A percentile compares a stretch with the other conserved stretches of the same genome.
These are phyloP conservation scores for Haematococcus lacustris DNA, from an alignment of 139 green algal genomes.

Conservation along the genomic window DNA sequence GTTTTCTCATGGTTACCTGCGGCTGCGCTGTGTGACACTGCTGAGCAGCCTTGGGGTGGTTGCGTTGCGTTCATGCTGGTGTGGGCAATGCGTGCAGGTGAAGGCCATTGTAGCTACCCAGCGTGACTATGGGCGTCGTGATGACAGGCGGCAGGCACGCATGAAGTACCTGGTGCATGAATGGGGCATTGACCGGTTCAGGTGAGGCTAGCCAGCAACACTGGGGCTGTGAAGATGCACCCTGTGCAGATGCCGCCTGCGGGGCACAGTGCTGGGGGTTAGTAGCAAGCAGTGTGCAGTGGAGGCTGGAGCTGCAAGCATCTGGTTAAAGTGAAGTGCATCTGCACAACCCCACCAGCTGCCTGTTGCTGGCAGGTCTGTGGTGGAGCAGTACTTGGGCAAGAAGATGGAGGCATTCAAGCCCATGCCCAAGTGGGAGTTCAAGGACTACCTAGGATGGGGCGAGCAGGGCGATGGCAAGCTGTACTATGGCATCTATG, in stretches of 20 bases:
- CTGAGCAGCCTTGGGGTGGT: no score
- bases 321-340: no score
- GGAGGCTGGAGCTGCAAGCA: no score
- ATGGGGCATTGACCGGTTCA: conserved; percentile 95
- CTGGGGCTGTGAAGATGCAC: no score
- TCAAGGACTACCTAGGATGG: conserved; percentile 95
- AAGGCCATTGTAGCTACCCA: conserved; percentile 93
- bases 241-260: no score
- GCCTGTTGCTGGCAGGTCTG: conserved; percentile 44
- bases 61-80: no score
- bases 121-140: conserved; percentile 94
- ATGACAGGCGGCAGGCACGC: conserved; percentile 91
- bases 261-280: no score
- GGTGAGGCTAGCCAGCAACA: no score
- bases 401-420: conserved; percentile 89
- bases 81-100: conserved; percentile 47
- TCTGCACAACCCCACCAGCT: no score
- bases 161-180: conserved; percentile 97
- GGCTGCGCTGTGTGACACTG: no score
- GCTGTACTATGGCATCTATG: conserved; percentile 87
- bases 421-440: conserved; percentile 90
- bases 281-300: no score
- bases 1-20: no score
- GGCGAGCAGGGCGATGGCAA: conserved; percentile 88
- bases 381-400: conserved; percentile 95